Evolutionary conservation across 2,329 filamentous ascomycete species (phyloP), one percentile per base, ranked within the genome.

Genomic region (Ophiostoma himal-ulmi): DNA sequence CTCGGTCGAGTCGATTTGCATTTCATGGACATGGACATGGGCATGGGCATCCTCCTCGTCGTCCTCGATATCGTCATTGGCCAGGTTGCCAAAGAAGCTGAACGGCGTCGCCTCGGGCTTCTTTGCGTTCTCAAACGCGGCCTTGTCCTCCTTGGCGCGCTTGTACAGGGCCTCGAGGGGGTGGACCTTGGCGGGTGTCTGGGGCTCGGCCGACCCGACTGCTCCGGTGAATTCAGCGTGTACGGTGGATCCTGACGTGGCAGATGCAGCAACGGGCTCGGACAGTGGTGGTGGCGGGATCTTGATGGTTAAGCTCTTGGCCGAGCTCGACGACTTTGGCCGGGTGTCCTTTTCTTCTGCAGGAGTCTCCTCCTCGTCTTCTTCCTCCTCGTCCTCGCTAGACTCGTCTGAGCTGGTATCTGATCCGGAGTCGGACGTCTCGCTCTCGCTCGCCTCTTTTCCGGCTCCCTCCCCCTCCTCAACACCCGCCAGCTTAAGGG

Each of bases 81-180:
- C 82, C 8, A 81, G 83, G n/a, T 80, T 80, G 34, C 80, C 83
- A 77, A 97, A 97, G 81, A 97, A 97, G 77, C 85, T 93, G 79
- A 97, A 97, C 13, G 82, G 67, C 48, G 41, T 30, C 44, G 60
- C 11, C 14, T 44, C 62, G 34, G 64, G 37, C 36, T 37, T 20
- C 13, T 37, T 34, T 39, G 30, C 89, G 70, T 30, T 1, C 65
- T 26, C 22, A 36, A 22, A 3, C 30, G 48, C 69, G 17, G 3
- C 22, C 8, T 34, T 20, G 14, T 39, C 52, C 26, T 39, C 65
- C 26, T 37, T 79, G 0, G 86, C 80, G 5, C 88, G 88, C 81
- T 97, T 98, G 84, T 96, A 99, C 2, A 98, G 85, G 0, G 93
- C 93, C 81, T 98, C 94, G 1, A 98, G 85, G 0, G 95, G 94